Percentiles rank a stretch among this genome's conserved stretches.
Evolutionary conservation across 2,329 filamentous ascomycete species (phyloP).

Genomic region (Blumeria graminis): DNA sequence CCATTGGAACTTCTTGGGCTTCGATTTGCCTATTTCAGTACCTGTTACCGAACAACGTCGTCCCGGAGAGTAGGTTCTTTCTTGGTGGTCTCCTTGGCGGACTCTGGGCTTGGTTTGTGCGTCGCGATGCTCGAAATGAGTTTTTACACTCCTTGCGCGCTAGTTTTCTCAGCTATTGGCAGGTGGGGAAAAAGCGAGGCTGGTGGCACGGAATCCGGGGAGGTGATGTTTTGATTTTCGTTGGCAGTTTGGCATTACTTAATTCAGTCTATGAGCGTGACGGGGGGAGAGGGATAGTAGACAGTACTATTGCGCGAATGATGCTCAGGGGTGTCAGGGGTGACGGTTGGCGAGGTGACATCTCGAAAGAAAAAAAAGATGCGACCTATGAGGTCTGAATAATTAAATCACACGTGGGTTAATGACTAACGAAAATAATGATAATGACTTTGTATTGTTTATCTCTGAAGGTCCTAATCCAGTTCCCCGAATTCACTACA

Average conservation of each 20-base stretch:
- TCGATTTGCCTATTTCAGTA: slow-evolving; percentile 73
- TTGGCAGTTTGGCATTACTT: slow-evolving; percentile 51
- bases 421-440: slow-evolving; percentile 1
- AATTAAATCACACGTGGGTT: neutral
- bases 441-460: neutral
- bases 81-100: slow-evolving; percentile 69
- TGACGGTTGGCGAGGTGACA: slow-evolving; percentile 10
- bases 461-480: neutral
- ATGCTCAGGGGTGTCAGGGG: slow-evolving; percentile 12
- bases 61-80: slow-evolving; percentile 74
- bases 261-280: slow-evolving; percentile 31
- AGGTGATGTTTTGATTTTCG: slow-evolving; percentile 68
- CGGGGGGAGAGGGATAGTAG: slow-evolving; percentile 7
- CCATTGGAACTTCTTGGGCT: slow-evolving; percentile 73
- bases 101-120: slow-evolving; percentile 59
- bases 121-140: slow-evolving; percentile 34
- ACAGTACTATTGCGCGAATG: slow-evolving; percentile 10
- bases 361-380: slow-evolving; percentile 8
- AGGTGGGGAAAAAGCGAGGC: slow-evolving; percentile 72
- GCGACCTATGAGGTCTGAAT: neutral
- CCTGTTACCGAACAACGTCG: slow-evolving; percentile 45
- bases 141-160: slow-evolving; percentile 59
- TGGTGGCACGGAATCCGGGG: slow-evolving; percentile 69
- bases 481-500: no score
- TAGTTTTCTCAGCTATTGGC: slow-evolving; percentile 71